A percentile compares a stretch with the other conserved stretches of the same genome.
phyloP scores from a whole-genome alignment of 768 basidiomycete genomes.

The Suillus lakei region DNA sequence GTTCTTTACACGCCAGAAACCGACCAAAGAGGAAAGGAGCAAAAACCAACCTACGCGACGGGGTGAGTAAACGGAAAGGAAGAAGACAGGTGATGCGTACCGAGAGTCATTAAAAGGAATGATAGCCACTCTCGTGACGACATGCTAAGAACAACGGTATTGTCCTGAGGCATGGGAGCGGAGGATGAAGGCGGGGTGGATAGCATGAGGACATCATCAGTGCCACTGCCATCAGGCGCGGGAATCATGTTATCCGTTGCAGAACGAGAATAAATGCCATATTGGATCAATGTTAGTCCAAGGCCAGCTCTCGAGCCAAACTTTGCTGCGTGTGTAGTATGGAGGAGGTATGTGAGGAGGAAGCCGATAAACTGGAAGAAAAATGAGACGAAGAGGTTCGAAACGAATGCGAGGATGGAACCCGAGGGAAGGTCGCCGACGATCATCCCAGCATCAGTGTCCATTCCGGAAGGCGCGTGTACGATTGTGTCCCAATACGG shows the following conservation, averaged over 20 bases:
- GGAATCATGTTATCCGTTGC: constrained; percentile 35
- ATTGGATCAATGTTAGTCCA: constrained; percentile 94
- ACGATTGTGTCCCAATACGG: constrained; percentile 98
- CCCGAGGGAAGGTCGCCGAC: constrained; percentile 93
- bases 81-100: constrained; percentile 34
- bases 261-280: constrained; percentile 74
- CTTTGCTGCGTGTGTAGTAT: constrained; percentile 91
- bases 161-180: constrained; percentile 13
- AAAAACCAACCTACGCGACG: constrained; percentile 82
- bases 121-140: constrained; percentile 86
- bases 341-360: constrained; percentile 90
- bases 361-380: constrained; percentile 98
- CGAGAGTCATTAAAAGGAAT: constrained; percentile 90
- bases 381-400: constrained; percentile 85
- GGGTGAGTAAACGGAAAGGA: constrained; percentile 7
- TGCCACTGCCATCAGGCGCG: constrained; percentile 20
- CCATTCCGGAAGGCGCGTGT: constrained; percentile 68
- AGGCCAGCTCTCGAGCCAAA: constrained; percentile 93
- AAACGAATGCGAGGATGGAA: constrained; percentile 69
- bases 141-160: constrained; percentile 34
- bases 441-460: constrained; percentile 68
- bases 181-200: constrained; percentile 31
- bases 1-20: constrained; percentile 84
- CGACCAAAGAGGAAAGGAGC: constrained; percentile 79
- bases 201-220: constrained; percentile 23